Conservation (phyloP, 2,329 filamentous ascomycete genomes). For the Nothophaeocryptopus gaeumannii region DNA sequence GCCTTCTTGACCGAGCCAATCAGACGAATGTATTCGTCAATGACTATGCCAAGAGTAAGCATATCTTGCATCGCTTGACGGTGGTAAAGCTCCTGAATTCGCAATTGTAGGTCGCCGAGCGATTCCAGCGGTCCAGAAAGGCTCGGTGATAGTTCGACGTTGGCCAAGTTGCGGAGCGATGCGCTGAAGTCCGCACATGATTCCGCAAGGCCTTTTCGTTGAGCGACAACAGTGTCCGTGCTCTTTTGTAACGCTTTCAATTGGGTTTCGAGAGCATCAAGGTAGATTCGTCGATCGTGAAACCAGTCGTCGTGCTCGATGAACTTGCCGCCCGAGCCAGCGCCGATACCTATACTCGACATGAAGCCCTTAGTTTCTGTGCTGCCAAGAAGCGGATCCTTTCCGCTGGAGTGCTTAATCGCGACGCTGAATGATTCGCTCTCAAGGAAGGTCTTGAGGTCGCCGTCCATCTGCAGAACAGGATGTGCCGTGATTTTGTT, state of each 20-base stretch:
- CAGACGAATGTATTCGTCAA: constrained; percentile 95
- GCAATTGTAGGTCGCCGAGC: constrained; percentile 87
- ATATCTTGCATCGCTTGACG: constrained; percentile 96
- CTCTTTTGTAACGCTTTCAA: constrained; percentile 82
- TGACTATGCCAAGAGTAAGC: constrained; percentile 91
- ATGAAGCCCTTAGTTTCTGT: constrained; percentile 88
- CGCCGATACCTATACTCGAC: constrained; percentile 68
- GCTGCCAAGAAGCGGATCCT: constrained; percentile 72
- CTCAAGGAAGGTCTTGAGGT: constrained; percentile 94
- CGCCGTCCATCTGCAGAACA: constrained; percentile 85
- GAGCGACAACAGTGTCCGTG: constrained; percentile 86
- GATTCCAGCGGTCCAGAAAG: constrained; percentile 87
- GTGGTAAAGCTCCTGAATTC: constrained; percentile 92
- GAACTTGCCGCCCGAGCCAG: constrained; percentile 75
- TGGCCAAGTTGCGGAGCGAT: constrained; percentile 86
- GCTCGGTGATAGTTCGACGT: constrained; percentile 85
- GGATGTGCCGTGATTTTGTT: constrained; percentile 92
- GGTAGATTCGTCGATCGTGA: constrained; percentile 89
- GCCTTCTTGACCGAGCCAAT: constrained; percentile 94
- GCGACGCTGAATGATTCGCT: constrained; percentile 95
- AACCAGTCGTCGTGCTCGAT: constrained; percentile 99
- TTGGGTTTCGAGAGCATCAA: constrained; percentile 90
- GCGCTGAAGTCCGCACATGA: constrained; percentile 90
- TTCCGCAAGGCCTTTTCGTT: constrained; percentile 90
- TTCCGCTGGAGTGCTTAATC: constrained; percentile 78